Evolutionary conservation across 2,329 filamentous ascomycete species (phyloP), one percentile per base, ranked within the genome.

Genomic region (Hirsutella minnesotensis): DNA sequence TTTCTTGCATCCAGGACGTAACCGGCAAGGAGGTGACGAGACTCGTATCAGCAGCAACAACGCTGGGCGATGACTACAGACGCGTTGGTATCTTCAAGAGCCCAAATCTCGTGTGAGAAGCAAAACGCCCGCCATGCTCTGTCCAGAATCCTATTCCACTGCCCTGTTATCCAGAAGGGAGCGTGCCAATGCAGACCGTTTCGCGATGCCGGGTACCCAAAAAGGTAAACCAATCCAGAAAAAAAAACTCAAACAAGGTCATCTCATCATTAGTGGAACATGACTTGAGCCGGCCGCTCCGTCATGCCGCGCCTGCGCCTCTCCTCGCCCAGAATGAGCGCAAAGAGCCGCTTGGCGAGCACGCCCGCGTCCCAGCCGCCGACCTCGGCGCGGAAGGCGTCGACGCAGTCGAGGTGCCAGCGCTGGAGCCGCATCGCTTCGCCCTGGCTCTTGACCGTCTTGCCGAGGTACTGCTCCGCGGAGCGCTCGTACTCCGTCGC

Each of bases 361-460:
- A 56, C 57, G 8, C 51, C 59, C 49, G 70, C 73, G 19, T 69
- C 66, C 73, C 73, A 78, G 9, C 60, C 64, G 16, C 66, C 67
- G 3, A 74, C 63, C 45, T 69, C 62, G 12, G 53, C 53, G 44
- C 58, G 59, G 51, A 78, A 79, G 3, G 68, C 73, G 45, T 76
- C 69, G 20, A 78, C 65, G 42, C 77, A 66, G 45, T 79, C 74
- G 16, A 78, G 56, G 46, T 79, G 75, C 74, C 74, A 78, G 44
- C 62, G 54, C 56, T 76, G 66, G 16, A 79, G 59, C 19, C 60
- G 47, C 59, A 79, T 61, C 4, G 58, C 56, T 53, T 67, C 61
- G 38, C 65, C 69, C 30, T 69, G 65, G 22, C 68, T 66, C 20
- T 56, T 54, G 44, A 77, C 67, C 21, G 61, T 63, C 52, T 69